Evolutionary conservation across 352 stramenopile genomes (phyloP).

Genomic region (Phytopythium mirpurense): DNA sequence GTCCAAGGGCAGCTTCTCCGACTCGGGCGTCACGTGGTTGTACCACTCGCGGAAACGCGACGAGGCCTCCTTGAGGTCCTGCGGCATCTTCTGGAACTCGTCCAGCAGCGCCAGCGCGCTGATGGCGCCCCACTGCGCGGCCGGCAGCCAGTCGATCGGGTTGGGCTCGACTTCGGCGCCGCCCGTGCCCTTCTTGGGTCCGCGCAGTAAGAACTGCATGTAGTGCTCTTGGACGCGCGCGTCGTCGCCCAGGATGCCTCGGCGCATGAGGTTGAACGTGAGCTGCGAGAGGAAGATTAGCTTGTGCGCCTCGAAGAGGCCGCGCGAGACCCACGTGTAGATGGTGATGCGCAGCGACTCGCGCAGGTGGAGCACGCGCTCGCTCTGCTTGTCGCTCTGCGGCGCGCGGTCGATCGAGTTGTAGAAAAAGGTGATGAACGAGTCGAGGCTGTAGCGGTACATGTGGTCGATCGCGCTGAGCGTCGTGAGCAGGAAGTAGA

Average conservation of each 20-base stretch:
- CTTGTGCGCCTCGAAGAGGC: constrained; percentile 96
- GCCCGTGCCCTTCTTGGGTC: constrained; percentile 64
- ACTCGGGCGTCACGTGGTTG: constrained; percentile 94
- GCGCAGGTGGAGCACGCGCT: constrained; percentile 90
- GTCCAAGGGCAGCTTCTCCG: constrained; percentile 96
- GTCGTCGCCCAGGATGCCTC: constrained; percentile 92
- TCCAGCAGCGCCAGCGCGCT: constrained; percentile 90
- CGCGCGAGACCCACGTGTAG: constrained; percentile 95
- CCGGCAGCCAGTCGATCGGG: constrained; percentile 90
- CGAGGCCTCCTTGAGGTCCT: constrained; percentile 94
- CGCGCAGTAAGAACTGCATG: constrained; percentile 95
- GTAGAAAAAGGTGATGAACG: constrained; percentile 97
- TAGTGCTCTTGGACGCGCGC: constrained; percentile 92
- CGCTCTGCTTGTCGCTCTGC: constrained; percentile 81
- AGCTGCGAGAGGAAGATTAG: constrained; percentile 96
- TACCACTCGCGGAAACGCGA: constrained; percentile 98
- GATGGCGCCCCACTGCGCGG: constrained; percentile 89
- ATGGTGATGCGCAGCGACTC: constrained; percentile 95
- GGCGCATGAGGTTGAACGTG: constrained; percentile 97
- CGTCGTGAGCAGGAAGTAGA: constrained; percentile 97
- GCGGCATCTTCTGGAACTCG: constrained; percentile 96
- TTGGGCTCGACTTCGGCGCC: constrained; percentile 57
- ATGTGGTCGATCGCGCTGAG: constrained; percentile 96
- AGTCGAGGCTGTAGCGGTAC: constrained; percentile 98
- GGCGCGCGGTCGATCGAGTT: constrained; percentile 92